Base-by-base conservation (phyloP, 2,329 filamentous ascomycete genomes). In the Aspergillus sp. region DNA sequence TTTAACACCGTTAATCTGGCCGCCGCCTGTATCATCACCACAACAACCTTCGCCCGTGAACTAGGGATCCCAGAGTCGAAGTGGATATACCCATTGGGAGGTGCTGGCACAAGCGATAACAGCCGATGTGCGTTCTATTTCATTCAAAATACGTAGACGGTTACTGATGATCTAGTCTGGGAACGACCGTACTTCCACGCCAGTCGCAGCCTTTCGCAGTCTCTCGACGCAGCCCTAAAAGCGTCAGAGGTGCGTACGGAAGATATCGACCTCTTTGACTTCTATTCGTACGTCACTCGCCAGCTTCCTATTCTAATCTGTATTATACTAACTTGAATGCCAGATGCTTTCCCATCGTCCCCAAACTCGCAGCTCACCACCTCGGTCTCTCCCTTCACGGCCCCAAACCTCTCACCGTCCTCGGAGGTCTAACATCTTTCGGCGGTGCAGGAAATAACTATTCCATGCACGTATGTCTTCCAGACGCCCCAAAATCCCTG, bases 371-470 rank as follows among this genome's bases (percentile, higher is more conserved):
- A 1, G 84, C 82, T 27, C 70, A 82, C 2, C 84, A 89, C 68
- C 78, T 90, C 0, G 79, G 79, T 0, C 66, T 89, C 1, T 76
- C 82, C 0, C 73, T 83, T 0, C 69, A 76, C 1, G 66, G 76
- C 1, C 31, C 70, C 2, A 86, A 84, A 60, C 79, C 83, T 0
- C 78, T 88, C 19, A 88, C 85, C 0, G 70, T 89, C 0, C 76
- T 90, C 0, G 87, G 87, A 0, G 87, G 87, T 0, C 66, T 90
- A 53, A 89, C 87, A 4, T 87, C 82, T 1, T 90, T 90, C 58
- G 87, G 87, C 0, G 87, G 87, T 0, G 87, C 87, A 6, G 87
- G 87, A 0, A 90, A 90, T 61, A 89, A 89, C 55, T 90, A 90
- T 59, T 87, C 84, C 0, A 85, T 89, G 81, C 87, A 90, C 73